Evolutionary conservation across 257 asterid genomes (phyloP).

Genomic region (Nicotiana paniculata): DNA sequence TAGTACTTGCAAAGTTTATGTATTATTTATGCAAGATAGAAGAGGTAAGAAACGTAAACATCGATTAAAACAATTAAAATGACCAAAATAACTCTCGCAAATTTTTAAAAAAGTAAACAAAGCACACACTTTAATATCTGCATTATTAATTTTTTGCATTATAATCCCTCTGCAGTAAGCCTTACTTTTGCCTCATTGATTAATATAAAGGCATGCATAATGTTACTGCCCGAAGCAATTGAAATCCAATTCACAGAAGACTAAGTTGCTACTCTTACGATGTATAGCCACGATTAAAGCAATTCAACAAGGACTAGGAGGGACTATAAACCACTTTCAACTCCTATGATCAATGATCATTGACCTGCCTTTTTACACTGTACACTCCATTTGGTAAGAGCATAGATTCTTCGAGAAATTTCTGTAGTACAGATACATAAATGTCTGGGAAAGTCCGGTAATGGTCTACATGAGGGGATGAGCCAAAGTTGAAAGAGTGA

Average conservation of each 20-base stretch:
- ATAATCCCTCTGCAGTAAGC: background rate
- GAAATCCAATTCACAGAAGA: background rate
- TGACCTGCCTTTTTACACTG: conserved; percentile 11
- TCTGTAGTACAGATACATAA: conserved; percentile 42
- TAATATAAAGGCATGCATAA: background rate
- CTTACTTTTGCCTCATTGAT: background rate
- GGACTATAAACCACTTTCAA: background rate
- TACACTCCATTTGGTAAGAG: background rate
- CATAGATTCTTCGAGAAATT: conserved; percentile 47
- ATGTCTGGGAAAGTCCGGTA: conserved; percentile 57
- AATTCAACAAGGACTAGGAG: background rate
- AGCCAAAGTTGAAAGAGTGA: conserved; percentile 42
- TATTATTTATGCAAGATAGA: no score
- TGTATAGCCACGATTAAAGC: background rate
- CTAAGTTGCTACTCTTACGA: background rate
- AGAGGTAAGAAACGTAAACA: no score
- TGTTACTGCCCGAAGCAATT: background rate
- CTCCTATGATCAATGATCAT: background rate
- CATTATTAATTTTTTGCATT: no score
- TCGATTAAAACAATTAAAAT: no score
- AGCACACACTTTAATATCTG: no score
- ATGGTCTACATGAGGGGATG: conserved; percentile 93
- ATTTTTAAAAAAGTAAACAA: no score
- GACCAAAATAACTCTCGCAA: no score
- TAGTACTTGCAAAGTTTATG: no score